A percentile compares a stretch with the other conserved stretches of the same genome.
These are phyloP conservation scores for Blastobotrys illinoisensis DNA, from an alignment of 1,139 yeast genomes.

Conservation along the genomic window DNA sequence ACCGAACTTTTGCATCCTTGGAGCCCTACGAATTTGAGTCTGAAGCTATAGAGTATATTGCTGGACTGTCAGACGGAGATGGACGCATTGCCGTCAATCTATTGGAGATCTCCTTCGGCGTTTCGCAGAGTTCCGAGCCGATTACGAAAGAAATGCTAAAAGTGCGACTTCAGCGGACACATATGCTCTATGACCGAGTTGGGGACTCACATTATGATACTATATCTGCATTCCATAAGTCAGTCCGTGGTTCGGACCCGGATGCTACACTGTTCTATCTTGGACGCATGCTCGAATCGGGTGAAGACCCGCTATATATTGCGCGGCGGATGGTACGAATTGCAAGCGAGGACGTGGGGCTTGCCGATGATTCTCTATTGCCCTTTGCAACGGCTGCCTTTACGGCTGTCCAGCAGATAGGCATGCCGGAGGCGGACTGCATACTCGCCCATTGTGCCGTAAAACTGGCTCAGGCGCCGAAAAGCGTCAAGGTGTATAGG, in stretches of 20 bases:
- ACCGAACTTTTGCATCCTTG: conserved; percentile 39
- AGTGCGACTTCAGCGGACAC: conserved; percentile 43
- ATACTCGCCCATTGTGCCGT: conserved; percentile 90
- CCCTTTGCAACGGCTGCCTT: conserved; percentile 85
- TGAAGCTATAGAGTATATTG: conserved; percentile 63
- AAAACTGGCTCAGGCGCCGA: conserved; percentile 76
- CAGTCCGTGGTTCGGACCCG: conserved; percentile 80
- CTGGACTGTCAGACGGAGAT: conserved; percentile 81
- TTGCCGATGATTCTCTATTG: conserved; percentile 72
- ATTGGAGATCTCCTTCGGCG: conserved; percentile 47
- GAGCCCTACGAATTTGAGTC: conserved; percentile 46
- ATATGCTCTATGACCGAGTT: conserved; percentile 70
- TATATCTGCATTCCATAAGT: conserved; percentile 89
- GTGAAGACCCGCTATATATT: conserved; percentile 91
- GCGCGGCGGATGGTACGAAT: conserved; percentile 88
- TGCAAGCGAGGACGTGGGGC: conserved; percentile 87
- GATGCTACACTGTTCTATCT: conserved; percentile 87
- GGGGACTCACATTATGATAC: conserved; percentile 95
- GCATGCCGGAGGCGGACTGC: conserved; percentile 93
- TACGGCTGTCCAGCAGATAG: conserved; percentile 86
- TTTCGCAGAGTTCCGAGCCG: conserved; percentile 7
- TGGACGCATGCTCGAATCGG: conserved; percentile 82
- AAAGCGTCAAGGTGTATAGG: conserved; percentile 77
- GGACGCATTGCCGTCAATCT: conserved; percentile 78
- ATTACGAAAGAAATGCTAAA: conserved; percentile 35